phyloP scores from a whole-genome alignment of 768 basidiomycete genomes.

The Leucosporidium yakuticum region DNA sequence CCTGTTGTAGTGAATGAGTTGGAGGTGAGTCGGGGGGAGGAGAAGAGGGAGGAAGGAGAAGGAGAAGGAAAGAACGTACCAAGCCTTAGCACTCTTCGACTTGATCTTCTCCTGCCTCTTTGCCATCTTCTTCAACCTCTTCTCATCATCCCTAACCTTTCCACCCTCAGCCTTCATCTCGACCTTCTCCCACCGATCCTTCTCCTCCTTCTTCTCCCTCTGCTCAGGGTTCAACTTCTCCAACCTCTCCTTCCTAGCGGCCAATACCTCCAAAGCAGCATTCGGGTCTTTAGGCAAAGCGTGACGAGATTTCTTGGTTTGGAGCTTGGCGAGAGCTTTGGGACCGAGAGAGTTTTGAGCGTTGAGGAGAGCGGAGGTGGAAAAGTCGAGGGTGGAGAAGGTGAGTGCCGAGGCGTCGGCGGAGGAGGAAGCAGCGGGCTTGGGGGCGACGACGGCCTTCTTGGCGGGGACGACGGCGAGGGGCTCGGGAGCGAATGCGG shows the following conservation, averaged over 20 bases:
- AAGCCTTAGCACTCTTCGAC: constrained; percentile 70
- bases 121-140: constrained; percentile 78
- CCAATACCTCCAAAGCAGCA: constrained; percentile 75
- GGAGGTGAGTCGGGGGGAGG: neutral
- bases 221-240: constrained; percentile 74
- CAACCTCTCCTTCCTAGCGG: constrained; percentile 69
- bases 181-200: constrained; percentile 84
- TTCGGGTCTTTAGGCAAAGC: constrained; percentile 73
- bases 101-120: constrained; percentile 92
- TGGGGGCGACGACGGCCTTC: constrained; percentile 41
- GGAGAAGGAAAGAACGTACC: constrained; percentile 51
- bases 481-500: constrained; percentile 10
- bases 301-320: constrained; percentile 48
- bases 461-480: constrained; percentile 37
- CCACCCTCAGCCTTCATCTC: constrained; percentile 78
- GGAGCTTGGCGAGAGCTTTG: constrained; percentile 38
- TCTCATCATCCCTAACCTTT: constrained; percentile 84
- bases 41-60: constrained; percentile 3
- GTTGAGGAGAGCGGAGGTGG: constrained; percentile 40
- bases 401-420: constrained; percentile 54
- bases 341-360: constrained; percentile 19
- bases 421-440: constrained; percentile 51
- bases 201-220: constrained; percentile 69
- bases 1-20: constrained; percentile 50
- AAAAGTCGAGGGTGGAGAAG: constrained; percentile 60